Evolutionary conservation across 176 grass and related monocot species (phyloP), one percentile per base, ranked within the genome.

Genomic region (Phoenix roebelenii): DNA sequence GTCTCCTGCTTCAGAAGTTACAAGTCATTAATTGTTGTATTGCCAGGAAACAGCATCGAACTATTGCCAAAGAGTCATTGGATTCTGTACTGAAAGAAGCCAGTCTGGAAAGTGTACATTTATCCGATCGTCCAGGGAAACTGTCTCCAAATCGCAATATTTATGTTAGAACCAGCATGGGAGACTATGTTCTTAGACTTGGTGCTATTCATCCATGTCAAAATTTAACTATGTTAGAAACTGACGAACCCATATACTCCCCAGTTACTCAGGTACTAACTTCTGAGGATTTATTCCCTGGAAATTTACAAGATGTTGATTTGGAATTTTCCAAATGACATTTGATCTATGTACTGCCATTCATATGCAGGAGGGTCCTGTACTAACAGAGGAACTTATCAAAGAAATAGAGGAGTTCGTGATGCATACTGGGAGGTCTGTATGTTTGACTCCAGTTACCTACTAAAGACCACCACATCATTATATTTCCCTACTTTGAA

Each of bases 21-120:
- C 93, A 97, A 88, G 93, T 88, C 18, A 85, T 97, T 85, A 97
- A 97, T 77, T 91, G 93, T 60, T 97, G 87, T 74, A 88, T 97
- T 85, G 81, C 84, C 23, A 87, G 93, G 76, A 97, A 97, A 70
- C 72, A 83, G 14, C 65, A 84, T 57, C 82, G 76, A 80, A 71
- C 78, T 69, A 69, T 80, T 26, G 84, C 87, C 19, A 85, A 69
- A 55, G 81, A 88, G 59, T 77, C 76, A 54, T 61, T 97, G 20
- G 75, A 91, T 70, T 84, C 72, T 55, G 65, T 82, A 30, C 35
- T 88, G 70, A 91, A 83, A 51, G 22, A 16, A 60, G 35, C 69
- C 66, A 71, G 52, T 64, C 55, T 59, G 1, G 52, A 79, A 25
- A 66, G 44, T 65, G 61, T 22, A 68, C 57, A 71, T 76, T 74